Evolutionary conservation across 2,329 filamentous ascomycete species (phyloP).

Genomic region (Sporothrix inflata): DNA sequence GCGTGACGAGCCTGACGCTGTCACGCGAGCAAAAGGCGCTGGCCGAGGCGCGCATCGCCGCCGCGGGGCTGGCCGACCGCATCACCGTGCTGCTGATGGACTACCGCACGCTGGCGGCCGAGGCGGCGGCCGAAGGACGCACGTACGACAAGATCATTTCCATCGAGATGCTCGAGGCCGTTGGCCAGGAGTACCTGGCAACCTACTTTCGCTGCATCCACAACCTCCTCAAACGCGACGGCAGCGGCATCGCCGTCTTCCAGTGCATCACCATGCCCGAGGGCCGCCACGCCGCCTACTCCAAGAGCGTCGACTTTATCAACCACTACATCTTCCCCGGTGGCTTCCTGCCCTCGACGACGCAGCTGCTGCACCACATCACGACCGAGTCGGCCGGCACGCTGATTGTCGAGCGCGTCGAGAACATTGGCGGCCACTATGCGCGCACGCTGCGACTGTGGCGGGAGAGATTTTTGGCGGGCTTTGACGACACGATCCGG

Average conservation of each 20-base stretch:
- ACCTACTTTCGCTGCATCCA: constrained; percentile 70
- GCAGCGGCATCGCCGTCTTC: constrained; percentile 66
- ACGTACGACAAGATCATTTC: constrained; percentile 72
- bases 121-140: constrained; percentile 50
- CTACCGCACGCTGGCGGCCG: constrained; percentile 59
- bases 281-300: constrained; percentile 66
- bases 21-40: constrained; percentile 70
- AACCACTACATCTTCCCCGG: constrained; percentile 78
- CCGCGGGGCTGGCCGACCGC: constrained; percentile 60
- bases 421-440: constrained; percentile 77
- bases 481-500: constrained; percentile 63
- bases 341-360: constrained; percentile 67
- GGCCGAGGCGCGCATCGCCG: constrained; percentile 66
- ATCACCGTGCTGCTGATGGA: constrained; percentile 71
- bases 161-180: constrained; percentile 78
- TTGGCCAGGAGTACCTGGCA: constrained; percentile 67
- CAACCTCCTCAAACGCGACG: constrained; percentile 64
- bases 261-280: constrained; percentile 81
- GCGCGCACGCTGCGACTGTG: constrained; percentile 69
- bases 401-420: constrained; percentile 67
- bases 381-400: constrained; percentile 61
- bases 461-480: constrained; percentile 66
- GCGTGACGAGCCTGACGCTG: constrained; percentile 69
- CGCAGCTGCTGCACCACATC: constrained; percentile 62
- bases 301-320: constrained; percentile 72